Base-by-base conservation (phyloP, 1,284 basidiomycete genomes). In the Malassezia caprae region DNA sequence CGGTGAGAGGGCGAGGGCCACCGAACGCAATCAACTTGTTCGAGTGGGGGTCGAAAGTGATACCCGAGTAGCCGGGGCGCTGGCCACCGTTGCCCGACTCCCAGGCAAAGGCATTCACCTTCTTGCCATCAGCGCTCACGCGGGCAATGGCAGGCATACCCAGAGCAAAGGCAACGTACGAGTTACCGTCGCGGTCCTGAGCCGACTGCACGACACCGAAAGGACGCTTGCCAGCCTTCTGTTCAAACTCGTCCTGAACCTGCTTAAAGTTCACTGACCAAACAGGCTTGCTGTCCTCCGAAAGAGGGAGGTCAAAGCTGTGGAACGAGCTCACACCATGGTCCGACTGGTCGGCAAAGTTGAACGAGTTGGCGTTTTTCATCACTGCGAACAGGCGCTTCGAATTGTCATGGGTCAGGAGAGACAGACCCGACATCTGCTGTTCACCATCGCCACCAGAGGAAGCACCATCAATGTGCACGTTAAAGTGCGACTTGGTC, bases 61-160 rank as follows among this genome's bases (percentile, higher is more conserved):
- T 53, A 6, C 69, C 69, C 1, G 69, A 68, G 52, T 66, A 72
- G 19, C 69, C 69, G 4, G 68, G 68, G 3, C 69, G 62, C 39
- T 70, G 61, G 32, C 51, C 52, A 44, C 68, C 69, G 51, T 71
- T 65, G 43, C 62, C 48, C 13, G 47, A 50, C 44, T 71, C 67
- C 8, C 52, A 26, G 39, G 57, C 64, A 64, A 62, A 71, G 1
- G 68, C 48, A 0, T 41, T 48, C 17, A 69, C 51, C 13, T 43
- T 60, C 24, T 52, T 58, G 4, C 69, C 69, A 41, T 67, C 62
- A 0, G 61, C 46, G 11, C 59, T 63, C 21, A 72, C 49, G 44
- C 68, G 69, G 40, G 69, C 69, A 32, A 72, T 68, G 2, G 69
- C 69, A 2, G 69, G 69, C 23, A 63, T 62, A 27, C 69, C 69